Evolutionary conservation across 306 rosid genomes (phyloP), one percentile per base, ranked within the genome.

Genomic region (Cucumis sativus): DNA sequence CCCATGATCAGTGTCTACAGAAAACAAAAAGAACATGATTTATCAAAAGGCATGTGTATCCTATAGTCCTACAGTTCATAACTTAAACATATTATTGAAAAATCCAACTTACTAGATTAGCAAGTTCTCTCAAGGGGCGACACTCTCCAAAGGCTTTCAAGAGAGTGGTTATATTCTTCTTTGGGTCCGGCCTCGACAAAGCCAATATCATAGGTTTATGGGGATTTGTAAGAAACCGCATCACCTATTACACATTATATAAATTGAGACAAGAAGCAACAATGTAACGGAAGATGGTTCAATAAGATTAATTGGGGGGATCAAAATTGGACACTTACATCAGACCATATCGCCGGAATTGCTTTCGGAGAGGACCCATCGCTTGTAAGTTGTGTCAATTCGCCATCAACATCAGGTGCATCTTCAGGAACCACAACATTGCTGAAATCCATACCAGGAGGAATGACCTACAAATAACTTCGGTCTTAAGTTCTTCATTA

Each of bases 381-480:
- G 6, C 76, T 33, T 57, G 78, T 76, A 51, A 89, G 87, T 35
- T 84, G 94, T 69, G 82, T 65, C 55, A 88, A 81, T 51, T 93
- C 98, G 16, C 88, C 93, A 63, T 93, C 98, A 75, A 35, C 79
- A 21, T 93, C 98, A 20, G 88, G 85, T 14, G 84, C 67, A 69
- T 91, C 97, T 83, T 93, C 96, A 64, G 85, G 92, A 59, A 65
- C 87, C 86, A 83, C 83, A 35, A 93, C 98, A 82, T 76, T 91
- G 91, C 97, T 89, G 71, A 93, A 91, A 82, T 93, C 98, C 97
- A 93, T 93, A 60, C 97, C 98, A 8, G 98, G 98, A 13, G 98
- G 88, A 79, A 93, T 93, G 80, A 93, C 98, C 98, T 93, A 74
- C 30, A 51, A 35, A 25, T 45, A 82, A 79, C 81, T 60, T 78